Evolutionary conservation across 306 rosid species (phyloP).

Genomic region (Vigna angularis): DNA sequence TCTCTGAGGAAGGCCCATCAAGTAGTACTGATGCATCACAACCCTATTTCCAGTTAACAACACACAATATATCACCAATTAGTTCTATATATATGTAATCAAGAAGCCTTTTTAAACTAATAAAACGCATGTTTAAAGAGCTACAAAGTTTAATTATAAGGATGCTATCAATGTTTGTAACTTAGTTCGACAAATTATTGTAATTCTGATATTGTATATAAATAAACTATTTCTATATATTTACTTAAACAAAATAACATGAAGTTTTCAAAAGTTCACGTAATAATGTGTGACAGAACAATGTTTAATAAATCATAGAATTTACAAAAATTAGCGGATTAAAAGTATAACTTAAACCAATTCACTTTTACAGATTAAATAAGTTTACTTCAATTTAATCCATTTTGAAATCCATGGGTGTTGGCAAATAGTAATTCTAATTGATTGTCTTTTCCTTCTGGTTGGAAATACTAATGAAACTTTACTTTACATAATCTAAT

Average conservation of each 20-base stretch:
- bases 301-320: neutral
- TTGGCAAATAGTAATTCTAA: neutral
- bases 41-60: constrained; percentile 58
- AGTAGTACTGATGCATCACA: constrained; percentile 84
- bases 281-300: neutral
- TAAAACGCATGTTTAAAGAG: neutral
- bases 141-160: neutral
- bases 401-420: too few relatives aligned
- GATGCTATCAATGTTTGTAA: neutral
- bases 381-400: too few relatives aligned
- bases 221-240: too few relatives aligned
- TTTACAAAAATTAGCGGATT: neutral
- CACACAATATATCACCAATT: neutral
- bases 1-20: constrained; percentile 74
- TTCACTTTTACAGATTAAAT: too few relatives aligned
- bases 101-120: neutral
- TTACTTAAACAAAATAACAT: neutral
- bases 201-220: too few relatives aligned
- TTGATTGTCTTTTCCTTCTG: neutral
- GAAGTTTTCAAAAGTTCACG: neutral
- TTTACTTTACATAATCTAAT: neutral
- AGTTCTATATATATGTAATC: too few relatives aligned
- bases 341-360: neutral
- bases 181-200: too few relatives aligned
- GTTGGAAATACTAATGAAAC: neutral